Evolutionary conservation across 1,284 basidiomycete species (phyloP), one percentile per base, ranked within the genome.

Genomic region (Xerocomus minutiporus): DNA sequence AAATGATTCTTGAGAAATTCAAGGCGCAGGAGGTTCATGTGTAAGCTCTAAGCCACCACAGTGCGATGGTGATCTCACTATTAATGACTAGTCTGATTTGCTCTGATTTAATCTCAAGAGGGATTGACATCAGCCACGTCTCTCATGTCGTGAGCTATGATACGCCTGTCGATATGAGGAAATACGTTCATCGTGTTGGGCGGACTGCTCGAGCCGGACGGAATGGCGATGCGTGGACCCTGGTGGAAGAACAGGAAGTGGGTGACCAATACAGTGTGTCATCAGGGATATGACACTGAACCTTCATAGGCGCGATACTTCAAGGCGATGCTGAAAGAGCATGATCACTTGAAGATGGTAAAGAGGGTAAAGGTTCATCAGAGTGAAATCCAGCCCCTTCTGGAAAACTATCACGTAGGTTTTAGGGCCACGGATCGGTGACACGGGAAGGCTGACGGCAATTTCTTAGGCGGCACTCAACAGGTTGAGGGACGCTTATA

Each of bases 181-280:
- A 98, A 71, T 98, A 99, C 65, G 91, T 99, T 17, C 96, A 99
- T 69, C 86, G 96, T 45, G 94, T 94, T 1, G 96, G 96, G 17
- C 80, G 96, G 38, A 98, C 96, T 1, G 96, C 96, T 4, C 82
- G 96, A 54, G 96, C 96, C 2, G 93, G 93, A 1, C 78, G 89
- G 43, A 72, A 73, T 12, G 96, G 96, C 4, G 82, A 89, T 57
- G 93, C 93, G 0, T 99, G 94, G 94, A 91, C 89, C 3, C 72
- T 99, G 57, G 91, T 98, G 4, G 96, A 99, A 73, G 91, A 93
- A 66, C 95, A 97, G 69, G 95, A 97, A 80, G 92, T 89, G 52
- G 35, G 52, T 47, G 46, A 17, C 26, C 15, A 11, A 25, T 31
- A 15, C n/a, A 26, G 32, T 5, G 23, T 48, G 39, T 52, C 11